Base-by-base conservation (phyloP, 257 asterid species). In the Buddleja alternifolia region DNA sequence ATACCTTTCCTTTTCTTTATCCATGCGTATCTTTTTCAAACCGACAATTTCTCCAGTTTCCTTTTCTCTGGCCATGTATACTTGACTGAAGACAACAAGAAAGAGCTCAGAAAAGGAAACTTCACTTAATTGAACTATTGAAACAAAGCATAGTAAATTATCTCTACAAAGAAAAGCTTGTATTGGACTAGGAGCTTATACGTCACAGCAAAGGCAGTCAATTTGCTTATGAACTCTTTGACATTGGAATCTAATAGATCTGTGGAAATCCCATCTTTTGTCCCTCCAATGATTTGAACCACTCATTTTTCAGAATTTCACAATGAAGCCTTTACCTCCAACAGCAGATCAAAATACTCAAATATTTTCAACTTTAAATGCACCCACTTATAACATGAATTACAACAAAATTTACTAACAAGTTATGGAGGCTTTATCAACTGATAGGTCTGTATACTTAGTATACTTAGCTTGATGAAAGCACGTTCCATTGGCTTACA, bases 21-120 rank as follows among this genome's bases (percentile, higher is more conserved):
- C 98, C 98, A 93, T 93, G 55, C 98, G 93, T 70, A 93, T 88
- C 92, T 88, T 93, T 76, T 93, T 93, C 61, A 93, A 82, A 77
- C 96, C 98, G 24, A 93, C 98, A 73, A 93, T 77, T 81, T 93
- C 96, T 67, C 97, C 97, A 52, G 96, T 83, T 69, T 58, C 65
- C 78, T 81, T 90, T 67, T 93, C 98, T 82, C 70, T 88, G 52
- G 97, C 98, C 95, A 86, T 90, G 78, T 81, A 90, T 6, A 93
- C 98, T 82, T 90, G 98, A 74, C 98, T 93, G 92, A 21, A 59
- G 72, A 59, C 36, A 65, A 47, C 14, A 66, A 58, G 24, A 69
- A 70, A 36, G 67, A 60, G 55, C 9, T 10, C 58, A 70, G 16
- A 42, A 10, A 60, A 17, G 46, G 10, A 46, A 62, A 20, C 3